Conservation (phyloP, 2,329 filamentous ascomycete genomes). For the Beauveria caledonica region DNA sequence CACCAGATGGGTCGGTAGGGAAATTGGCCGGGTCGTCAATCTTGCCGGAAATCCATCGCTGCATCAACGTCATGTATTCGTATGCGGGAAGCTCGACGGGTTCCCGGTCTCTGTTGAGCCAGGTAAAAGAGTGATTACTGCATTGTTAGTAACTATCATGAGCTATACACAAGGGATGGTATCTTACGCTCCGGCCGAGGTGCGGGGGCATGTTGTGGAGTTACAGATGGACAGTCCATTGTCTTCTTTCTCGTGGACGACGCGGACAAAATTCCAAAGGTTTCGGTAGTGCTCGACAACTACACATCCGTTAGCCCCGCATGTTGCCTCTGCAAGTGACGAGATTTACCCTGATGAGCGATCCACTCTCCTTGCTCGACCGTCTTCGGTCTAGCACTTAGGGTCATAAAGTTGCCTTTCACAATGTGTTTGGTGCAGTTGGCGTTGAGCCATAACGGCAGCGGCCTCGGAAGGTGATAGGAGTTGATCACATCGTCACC, state of each 20-base stretch:
- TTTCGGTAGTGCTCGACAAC: conserved; percentile 90
- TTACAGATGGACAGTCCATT: conserved; percentile 77
- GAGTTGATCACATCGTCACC: conserved; percentile 48
- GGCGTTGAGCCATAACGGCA: conserved; percentile 68
- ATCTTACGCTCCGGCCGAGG: conserved; percentile 88
- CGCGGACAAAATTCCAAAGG: conserved; percentile 79
- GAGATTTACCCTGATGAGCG: conserved; percentile 72
- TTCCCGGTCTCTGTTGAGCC: conserved; percentile 80
- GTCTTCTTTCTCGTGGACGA: conserved; percentile 79
- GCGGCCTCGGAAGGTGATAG: conserved; percentile 57
- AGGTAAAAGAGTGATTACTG: conserved; percentile 90
- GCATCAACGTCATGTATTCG: conserved; percentile 91
- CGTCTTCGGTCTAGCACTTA: conserved; percentile 86
- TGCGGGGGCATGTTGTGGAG: conserved; percentile 72
- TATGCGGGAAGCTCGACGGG: conserved; percentile 87
- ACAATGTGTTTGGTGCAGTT: conserved; percentile 79
- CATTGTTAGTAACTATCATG: not conserved
- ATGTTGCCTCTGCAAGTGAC: conserved; percentile 12
- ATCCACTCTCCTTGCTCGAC: conserved; percentile 94
- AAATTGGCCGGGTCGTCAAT: conserved; percentile 86
- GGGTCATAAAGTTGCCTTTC: conserved; percentile 94
- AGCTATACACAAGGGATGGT: not conserved
- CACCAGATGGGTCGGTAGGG: conserved; percentile 70
- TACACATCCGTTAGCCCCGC: conserved; percentile 25
- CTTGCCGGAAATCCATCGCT: conserved; percentile 95